A percentile compares a stretch with the other conserved stretches of the same genome.
These are phyloP conservation scores for Plasmodium fragile DNA, from an alignment of 169 alveolate genomes.

Conservation along the genomic window DNA sequence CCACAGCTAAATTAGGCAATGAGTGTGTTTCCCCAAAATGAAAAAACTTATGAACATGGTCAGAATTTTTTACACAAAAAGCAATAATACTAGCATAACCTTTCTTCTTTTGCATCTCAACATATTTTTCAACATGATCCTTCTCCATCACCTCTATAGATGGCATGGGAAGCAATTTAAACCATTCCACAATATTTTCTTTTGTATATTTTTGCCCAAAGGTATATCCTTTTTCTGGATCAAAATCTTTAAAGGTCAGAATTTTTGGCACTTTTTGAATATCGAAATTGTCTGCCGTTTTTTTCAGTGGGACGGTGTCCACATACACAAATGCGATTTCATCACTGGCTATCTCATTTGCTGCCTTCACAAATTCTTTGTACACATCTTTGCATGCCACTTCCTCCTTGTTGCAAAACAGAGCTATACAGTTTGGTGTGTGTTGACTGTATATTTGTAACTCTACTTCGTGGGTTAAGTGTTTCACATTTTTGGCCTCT, in stretches of 20 bases:
- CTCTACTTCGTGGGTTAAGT: constrained; percentile 65
- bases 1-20: constrained; percentile 57
- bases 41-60: constrained; percentile 44
- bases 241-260: constrained; percentile 53
- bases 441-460: constrained; percentile 72
- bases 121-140: constrained; percentile 51
- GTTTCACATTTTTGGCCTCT: constrained; percentile 44
- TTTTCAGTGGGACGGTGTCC: constrained; percentile 22
- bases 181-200: constrained; percentile 65
- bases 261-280: constrained; percentile 42
- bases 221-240: constrained; percentile 75
- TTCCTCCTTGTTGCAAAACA: constrained; percentile 67
- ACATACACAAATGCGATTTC: constrained; percentile 63
- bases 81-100: constrained; percentile 76
- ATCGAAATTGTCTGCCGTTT: constrained; percentile 73
- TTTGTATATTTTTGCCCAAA: constrained; percentile 57
- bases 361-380: constrained; percentile 47
- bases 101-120: constrained; percentile 53
- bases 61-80: constrained; percentile 39
- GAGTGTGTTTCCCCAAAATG: constrained; percentile 74
- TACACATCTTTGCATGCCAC: constrained; percentile 46
- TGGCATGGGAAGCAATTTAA: constrained; percentile 36
- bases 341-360: constrained; percentile 27
- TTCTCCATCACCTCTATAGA: constrained; percentile 56
- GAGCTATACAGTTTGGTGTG: constrained; percentile 48